A percentile compares a stretch with the other conserved stretches of the same genome.
These are phyloP conservation scores for Austroboletus eburneus DNA, from an alignment of 768 basidiomycete genomes.

Conservation along the genomic window DNA sequence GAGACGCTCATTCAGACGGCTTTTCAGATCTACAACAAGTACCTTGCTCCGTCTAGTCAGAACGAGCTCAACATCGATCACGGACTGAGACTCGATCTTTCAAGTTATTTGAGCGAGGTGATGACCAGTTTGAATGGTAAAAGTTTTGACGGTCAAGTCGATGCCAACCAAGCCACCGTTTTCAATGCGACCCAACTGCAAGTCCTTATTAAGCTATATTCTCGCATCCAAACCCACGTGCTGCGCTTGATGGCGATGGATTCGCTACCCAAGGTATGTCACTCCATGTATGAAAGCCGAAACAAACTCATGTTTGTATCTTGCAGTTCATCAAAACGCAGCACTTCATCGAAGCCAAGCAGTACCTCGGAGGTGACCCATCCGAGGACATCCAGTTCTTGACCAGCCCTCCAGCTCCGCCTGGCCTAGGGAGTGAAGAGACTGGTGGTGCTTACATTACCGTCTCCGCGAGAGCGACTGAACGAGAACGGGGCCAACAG, in stretches of 20 bases:
- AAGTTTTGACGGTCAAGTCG: conserved; percentile 73
- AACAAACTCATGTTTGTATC: conserved; percentile 8
- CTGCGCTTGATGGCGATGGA: conserved; percentile 98
- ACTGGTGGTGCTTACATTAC: conserved; percentile 84
- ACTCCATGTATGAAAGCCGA: neutral
- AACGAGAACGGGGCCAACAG: conserved; percentile 44
- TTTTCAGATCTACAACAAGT: conserved; percentile 90
- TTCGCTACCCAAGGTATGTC: conserved; percentile 88
- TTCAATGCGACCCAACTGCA: conserved; percentile 96
- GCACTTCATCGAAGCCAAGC: conserved; percentile 73
- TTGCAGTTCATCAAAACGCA: conserved; percentile 83
- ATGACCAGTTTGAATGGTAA: conserved; percentile 76
- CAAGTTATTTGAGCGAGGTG: conserved; percentile 88
- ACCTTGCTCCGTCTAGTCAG: conserved; percentile 91
- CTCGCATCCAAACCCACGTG: conserved; percentile 94
- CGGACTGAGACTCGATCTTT: conserved; percentile 89
- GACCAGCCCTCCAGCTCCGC: conserved; percentile 59
- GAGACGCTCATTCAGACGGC: conserved; percentile 92
- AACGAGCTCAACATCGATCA: conserved; percentile 99
- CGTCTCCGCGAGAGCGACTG: conserved; percentile 74
- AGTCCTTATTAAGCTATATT: conserved; percentile 89
- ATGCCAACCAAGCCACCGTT: conserved; percentile 72
- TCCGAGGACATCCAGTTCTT: conserved; percentile 57
- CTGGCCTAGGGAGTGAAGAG: conserved; percentile 67
- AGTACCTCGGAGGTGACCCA: conserved; percentile 75